These are phyloP conservation scores for Monosporozyma unispora DNA, from an alignment of 805 yeast genomes.

Conservation along the genomic window DNA sequence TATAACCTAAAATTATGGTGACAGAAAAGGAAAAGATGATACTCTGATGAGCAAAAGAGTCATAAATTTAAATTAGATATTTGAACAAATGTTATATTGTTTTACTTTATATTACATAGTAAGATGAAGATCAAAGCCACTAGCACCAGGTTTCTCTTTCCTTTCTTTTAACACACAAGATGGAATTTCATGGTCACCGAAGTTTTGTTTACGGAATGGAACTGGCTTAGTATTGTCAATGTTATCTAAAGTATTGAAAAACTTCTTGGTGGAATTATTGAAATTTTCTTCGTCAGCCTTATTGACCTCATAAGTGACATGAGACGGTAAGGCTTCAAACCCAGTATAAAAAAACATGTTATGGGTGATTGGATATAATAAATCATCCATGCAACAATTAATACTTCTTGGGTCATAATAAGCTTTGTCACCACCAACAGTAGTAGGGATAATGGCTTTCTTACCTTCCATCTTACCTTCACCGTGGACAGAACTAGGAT, in stretches of 20 bases:
- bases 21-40: no score
- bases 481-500: constrained; percentile 15
- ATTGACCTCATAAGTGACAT: constrained; percentile 9
- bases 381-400: constrained; percentile 15
- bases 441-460: constrained; percentile 9
- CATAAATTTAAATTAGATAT: no score
- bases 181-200: constrained; percentile 16
- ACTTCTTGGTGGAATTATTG: not conserved
- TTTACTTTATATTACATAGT: no score
- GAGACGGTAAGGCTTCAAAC: constrained; percentile 16
- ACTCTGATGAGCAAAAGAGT: no score
- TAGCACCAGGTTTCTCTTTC: constrained; percentile 9
- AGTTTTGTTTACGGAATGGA: constrained; percentile 14
- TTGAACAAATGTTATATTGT: no score
- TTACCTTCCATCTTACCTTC: constrained; percentile 20
- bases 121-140: constrained; percentile 12
- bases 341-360: constrained; percentile 18
- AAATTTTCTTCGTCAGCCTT: constrained; percentile 6
- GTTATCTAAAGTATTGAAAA: constrained; percentile 4
- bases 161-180: constrained; percentile 10
- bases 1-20: no score
- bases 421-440: constrained; percentile 11
- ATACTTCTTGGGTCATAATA: constrained; percentile 16
- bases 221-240: constrained; percentile 10
- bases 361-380: constrained; percentile 20